phyloP scores from a whole-genome alignment of 345 rosid species.

The Pistacia integerrima region DNA sequence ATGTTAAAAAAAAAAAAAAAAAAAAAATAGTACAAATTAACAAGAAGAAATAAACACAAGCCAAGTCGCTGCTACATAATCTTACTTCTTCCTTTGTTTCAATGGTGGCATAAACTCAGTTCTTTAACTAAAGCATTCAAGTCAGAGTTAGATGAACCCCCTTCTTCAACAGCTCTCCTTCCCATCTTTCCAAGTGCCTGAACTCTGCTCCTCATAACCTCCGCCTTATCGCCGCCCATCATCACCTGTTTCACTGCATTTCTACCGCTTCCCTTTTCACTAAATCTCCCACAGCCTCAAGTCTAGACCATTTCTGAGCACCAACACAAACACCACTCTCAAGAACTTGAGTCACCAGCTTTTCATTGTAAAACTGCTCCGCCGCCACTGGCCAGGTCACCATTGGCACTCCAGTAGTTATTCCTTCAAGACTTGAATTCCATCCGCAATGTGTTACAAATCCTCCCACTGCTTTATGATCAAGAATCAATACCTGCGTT shows the following conservation, averaged over 20 bases:
- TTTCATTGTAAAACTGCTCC: slow-evolving; percentile 58
- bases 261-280: slow-evolving; percentile 41
- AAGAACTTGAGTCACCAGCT: slow-evolving; percentile 40
- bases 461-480: slow-evolving; percentile 50
- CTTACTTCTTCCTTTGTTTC: background rate
- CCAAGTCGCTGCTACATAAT: too few relatives aligned
- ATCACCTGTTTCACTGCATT: slow-evolving; percentile 36
- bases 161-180: slow-evolving; percentile 33
- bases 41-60: too few relatives aligned
- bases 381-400: slow-evolving; percentile 50
- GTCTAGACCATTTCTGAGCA: slow-evolving; percentile 25
- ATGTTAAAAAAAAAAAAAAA: too few relatives aligned
- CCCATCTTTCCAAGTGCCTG: slow-evolving; percentile 23
- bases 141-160: slow-evolving; percentile 38
- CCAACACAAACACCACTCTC: slow-evolving; percentile 46
- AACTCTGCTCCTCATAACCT: slow-evolving; percentile 33
- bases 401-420: slow-evolving; percentile 53
- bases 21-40: too few relatives aligned
- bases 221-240: slow-evolving; percentile 29
- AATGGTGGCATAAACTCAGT: slow-evolving; percentile 1
- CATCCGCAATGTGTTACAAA: slow-evolving; percentile 62
- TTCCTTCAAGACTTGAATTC: slow-evolving; percentile 59
- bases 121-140: slow-evolving; percentile 34
- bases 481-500: slow-evolving; percentile 59
- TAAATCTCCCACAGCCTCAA: slow-evolving; percentile 14